Evolutionary conservation across 495 filamentous ascomycete genomes (phyloP), one percentile per base, ranked within the genome.

Genomic region (Pyrenula aspistea): DNA sequence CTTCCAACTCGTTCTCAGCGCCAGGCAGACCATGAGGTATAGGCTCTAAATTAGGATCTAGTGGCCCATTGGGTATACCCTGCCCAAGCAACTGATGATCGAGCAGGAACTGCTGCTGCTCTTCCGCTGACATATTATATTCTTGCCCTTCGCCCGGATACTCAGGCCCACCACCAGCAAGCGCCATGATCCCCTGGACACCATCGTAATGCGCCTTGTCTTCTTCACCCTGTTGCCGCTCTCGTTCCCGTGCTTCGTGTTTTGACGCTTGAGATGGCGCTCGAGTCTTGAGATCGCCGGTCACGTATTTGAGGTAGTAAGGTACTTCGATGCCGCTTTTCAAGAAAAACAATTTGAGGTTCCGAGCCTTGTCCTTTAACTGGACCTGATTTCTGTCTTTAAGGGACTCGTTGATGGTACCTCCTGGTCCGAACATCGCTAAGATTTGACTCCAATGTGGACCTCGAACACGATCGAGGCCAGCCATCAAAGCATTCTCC

Each of bases 391-490:
- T 95, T 48, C 91, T 83, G 62, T 96, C 92, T 62, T 94, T 95
- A 36, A 97, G 75, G 2, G 89, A 85, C 59, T 93, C 85, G 53
- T 85, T 91, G 55, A 93, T 81, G 2, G 83, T 85, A 2, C 91
- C 91, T 31, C 87, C 87, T 0, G 82, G 80, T 0, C 91, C 91
- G 63, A 91, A 96, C 63, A 97, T 82, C 12, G 84, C 84, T 2
- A 97, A 75, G 36, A 97, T 97, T 65, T 96, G 91, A 59, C 86
- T 91, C 91, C 91, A 97, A 61, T 97, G 92, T 53, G 91, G 91
- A 0, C 91, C 91, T 65, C 90, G 90, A 24, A 97, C 91, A 55
- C 84, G 83, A 65, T 95, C 92, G 10, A 97, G 79, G 11, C 91
- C 91, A 31, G 86, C 83, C 88, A 97, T 93, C 53, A 97, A 74